Evolutionary conservation across 768 basidiomycete species (phyloP), one percentile per base, ranked within the genome.

Genomic region (Scleroderma bovista): DNA sequence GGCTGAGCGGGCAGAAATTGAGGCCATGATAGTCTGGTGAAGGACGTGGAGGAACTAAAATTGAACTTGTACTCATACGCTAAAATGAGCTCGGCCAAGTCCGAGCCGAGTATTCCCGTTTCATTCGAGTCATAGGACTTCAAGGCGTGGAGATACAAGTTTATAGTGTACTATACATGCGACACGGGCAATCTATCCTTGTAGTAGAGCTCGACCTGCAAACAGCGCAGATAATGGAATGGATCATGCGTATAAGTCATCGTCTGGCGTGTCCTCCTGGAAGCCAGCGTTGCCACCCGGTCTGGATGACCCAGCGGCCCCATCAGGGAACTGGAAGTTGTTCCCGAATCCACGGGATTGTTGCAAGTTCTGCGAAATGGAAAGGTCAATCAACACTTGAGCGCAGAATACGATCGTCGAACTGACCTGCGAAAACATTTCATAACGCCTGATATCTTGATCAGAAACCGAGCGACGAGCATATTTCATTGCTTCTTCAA

Each of bases 401-500:
- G 50, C 17, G 17, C 5, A 9, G 31, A 41, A 37, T 41, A 29
- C 15, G 19, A 44, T 23, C 20, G 10, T 44, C 48, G 36, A 19
- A 62, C 77, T 46, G 64, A 86, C 84, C 77, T 93, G 93, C 32
- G 94, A 73, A 69, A 98, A 98, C 86, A 96, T 93, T 80, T 98
- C 95, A 70, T 98, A 99, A 47, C 94, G 85, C 61, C 94, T 81
- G 70, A 98, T 95, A 64, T 98, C 95, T 56, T 88, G 84, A 64
- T 97, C 94, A 12, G 92, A 93, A 48, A 98, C 95, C 12, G 93
- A 97, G 46, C 96, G 87, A 67, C 96, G 87, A 54, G 96, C 94
- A 61, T 81, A 98, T 71, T 87, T 86, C 94, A 98, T 98, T 2
- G 96, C 94, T 72, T 98, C 95, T 72, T 98, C 95, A 59, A 98